Conservation (phyloP, 2,329 filamentous ascomycete species). For the Alternaria novae-zelandiae region DNA sequence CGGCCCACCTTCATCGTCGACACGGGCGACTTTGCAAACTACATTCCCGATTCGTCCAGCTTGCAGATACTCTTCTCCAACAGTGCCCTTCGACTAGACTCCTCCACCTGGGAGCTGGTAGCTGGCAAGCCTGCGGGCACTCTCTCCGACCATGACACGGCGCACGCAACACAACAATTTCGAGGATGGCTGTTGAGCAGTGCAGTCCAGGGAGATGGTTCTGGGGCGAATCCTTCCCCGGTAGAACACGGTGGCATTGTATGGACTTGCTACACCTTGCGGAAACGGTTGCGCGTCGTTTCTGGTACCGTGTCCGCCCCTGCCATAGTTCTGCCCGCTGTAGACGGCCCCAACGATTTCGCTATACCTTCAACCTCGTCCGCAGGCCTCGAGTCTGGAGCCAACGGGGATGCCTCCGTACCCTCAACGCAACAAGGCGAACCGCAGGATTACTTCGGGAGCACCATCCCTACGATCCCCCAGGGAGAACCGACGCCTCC, state of each 20-base stretch:
- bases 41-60: conserved; percentile 52
- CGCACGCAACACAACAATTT: conserved; percentile 58
- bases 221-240: conserved; percentile 57
- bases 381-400: conserved; percentile 15
- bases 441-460: conserved; percentile 53
- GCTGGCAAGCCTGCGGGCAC: conserved; percentile 51
- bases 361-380: conserved; percentile 33
- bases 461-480: conserved; percentile 21
- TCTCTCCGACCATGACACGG: conserved; percentile 45
- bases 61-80: conserved; percentile 74
- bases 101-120: conserved; percentile 64
- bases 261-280: conserved; percentile 75
- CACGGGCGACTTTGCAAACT: conserved; percentile 64
- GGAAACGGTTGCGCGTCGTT: conserved; percentile 72
- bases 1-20: conserved; percentile 80
- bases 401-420: conserved; percentile 14
- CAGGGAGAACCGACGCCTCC: conserved; percentile 21
- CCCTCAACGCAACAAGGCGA: conserved; percentile 28
- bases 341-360: conserved; percentile 44
- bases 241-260: conserved; percentile 68
- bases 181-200: conserved; percentile 71
- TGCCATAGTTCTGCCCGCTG: conserved; percentile 32
- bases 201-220: conserved; percentile 58
- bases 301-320: conserved; percentile 54
- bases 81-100: conserved; percentile 65